These are phyloP conservation scores for Diplodia corticola DNA, from an alignment of 2,329 filamentous ascomycete genomes.

Conservation along the genomic window DNA sequence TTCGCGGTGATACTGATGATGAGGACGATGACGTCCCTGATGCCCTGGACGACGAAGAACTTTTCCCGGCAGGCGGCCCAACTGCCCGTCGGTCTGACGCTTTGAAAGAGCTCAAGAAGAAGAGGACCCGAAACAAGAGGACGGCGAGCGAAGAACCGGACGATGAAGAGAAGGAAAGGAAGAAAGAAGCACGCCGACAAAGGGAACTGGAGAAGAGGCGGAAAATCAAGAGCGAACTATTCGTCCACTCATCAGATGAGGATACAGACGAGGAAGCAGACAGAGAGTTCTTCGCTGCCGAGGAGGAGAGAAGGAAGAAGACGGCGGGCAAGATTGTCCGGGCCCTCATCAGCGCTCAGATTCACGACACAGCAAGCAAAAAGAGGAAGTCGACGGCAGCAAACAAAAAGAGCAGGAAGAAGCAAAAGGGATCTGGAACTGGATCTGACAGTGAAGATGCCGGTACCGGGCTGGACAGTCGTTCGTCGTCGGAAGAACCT, in stretches of 20 bases:
- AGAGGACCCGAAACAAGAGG: slow-evolving; percentile 59
- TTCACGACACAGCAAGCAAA: slow-evolving; percentile 32
- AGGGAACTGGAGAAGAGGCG: slow-evolving; percentile 74
- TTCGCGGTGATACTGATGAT: slow-evolving; percentile 38
- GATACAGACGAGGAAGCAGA: slow-evolving; percentile 79
- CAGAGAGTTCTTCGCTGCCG: slow-evolving; percentile 73
- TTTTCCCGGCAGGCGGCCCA: slow-evolving; percentile 69
- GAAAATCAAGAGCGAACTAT: slow-evolving; percentile 82
- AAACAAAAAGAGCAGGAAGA: slow-evolving; percentile 32
- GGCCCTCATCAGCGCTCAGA: slow-evolving; percentile 46
- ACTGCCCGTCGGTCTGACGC: slow-evolving; percentile 59
- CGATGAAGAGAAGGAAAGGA: slow-evolving; percentile 60
- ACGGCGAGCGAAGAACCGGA: slow-evolving; percentile 55
- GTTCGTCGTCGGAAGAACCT: slow-evolving; percentile 31
- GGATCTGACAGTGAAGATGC: slow-evolving; percentile 31
- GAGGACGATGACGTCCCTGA: slow-evolving; percentile 70
- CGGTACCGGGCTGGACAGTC: slow-evolving; percentile 31
- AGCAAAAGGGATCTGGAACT: slow-evolving; percentile 34
- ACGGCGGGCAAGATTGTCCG: slow-evolving; percentile 53
- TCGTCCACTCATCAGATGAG: slow-evolving; percentile 82
- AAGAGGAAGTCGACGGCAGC: slow-evolving; percentile 38
- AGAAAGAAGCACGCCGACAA: slow-evolving; percentile 61
- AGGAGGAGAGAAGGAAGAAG: slow-evolving; percentile 65
- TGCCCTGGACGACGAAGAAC: slow-evolving; percentile 56
- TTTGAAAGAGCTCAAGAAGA: slow-evolving; percentile 56